A percentile compares a stretch with the other conserved stretches of the same genome.
Evolutionary conservation across 148 eudicot genomes (phyloP).

Genomic region (Nepenthes mirabilis): DNA sequence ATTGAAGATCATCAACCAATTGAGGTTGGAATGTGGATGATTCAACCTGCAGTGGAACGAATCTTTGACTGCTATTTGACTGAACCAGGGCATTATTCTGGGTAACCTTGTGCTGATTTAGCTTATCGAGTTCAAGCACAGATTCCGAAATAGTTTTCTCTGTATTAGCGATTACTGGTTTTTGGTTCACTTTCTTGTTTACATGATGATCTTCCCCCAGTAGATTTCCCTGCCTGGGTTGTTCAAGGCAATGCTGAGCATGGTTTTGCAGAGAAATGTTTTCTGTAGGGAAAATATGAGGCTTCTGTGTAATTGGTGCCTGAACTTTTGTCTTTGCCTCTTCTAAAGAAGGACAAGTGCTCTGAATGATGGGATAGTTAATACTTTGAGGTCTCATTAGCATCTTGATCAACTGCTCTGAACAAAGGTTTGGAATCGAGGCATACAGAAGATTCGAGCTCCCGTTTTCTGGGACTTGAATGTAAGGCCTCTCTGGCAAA

Average conservation of each 20-base stretch:
- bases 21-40: constrained; percentile 8
- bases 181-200: constrained; percentile 13
- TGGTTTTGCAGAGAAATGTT: constrained; percentile 13
- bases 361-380: constrained; percentile 17
- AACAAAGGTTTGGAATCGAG: constrained; percentile 48
- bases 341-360: constrained; percentile 8
- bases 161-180: constrained; percentile 13
- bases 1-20: constrained; percentile 17
- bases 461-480: constrained; percentile 32
- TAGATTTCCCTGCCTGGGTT: constrained; percentile 16
- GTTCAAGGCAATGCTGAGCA: constrained; percentile 4
- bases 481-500: constrained; percentile 43
- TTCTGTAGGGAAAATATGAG: constrained; percentile 1
- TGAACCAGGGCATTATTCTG: no score
- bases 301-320: constrained; percentile 10
- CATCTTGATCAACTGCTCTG: constrained; percentile 71
- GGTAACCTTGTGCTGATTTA: no score
- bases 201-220: constrained; percentile 11
- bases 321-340: constrained; percentile 20
- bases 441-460: constrained; percentile 28
- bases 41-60: constrained; percentile 25
- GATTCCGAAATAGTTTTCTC: constrained; percentile 17
- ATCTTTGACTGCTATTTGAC: not conserved
- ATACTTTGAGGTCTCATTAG: constrained; percentile 37
- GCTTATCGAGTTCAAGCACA: no score